Percentiles rank a stretch among this genome's conserved stretches.
Conservation (phyloP, 495 filamentous ascomycete species). For the Xylaria bambusicola region DNA sequence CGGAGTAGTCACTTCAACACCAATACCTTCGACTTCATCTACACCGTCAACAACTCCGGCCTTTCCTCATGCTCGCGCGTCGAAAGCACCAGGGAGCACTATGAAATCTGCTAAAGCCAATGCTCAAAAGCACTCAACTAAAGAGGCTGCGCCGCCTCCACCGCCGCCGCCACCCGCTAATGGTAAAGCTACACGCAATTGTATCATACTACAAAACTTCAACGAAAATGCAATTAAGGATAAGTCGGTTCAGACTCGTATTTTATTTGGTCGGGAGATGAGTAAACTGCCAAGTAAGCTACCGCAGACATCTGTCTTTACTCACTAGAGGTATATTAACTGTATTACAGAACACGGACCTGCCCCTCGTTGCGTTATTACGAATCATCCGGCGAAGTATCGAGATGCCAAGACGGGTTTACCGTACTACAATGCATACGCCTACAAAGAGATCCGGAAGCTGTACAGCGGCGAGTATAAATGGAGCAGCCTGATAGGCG, state of each 20-base stretch:
- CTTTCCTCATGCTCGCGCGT: conserved; percentile 11
- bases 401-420: conserved; percentile 76
- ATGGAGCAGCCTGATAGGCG: conserved; percentile 75
- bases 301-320: not conserved
- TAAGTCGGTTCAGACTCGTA: conserved; percentile 55
- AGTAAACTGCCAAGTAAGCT: conserved; percentile 53
- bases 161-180: conserved; percentile 30
- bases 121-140: conserved; percentile 28
- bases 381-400: conserved; percentile 74
- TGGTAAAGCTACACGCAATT: conserved; percentile 46
- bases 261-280: conserved; percentile 56
- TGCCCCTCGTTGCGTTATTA: conserved; percentile 70
- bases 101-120: conserved; percentile 24
- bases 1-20: conserved; percentile 11
- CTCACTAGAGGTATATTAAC: conserved; percentile 15
- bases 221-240: conserved; percentile 56
- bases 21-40: conserved; percentile 19
- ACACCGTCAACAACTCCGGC: conserved; percentile 9
- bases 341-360: conserved; percentile 46
- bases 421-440: conserved; percentile 71
- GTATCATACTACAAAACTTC: conserved; percentile 60
- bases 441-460: conserved; percentile 70
- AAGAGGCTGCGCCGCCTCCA: conserved; percentile 25
- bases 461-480: conserved; percentile 66
- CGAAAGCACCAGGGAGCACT: conserved; percentile 18